Conservation (phyloP, 208 protist species). For the Trypanosomatidae sp. region DNA sequence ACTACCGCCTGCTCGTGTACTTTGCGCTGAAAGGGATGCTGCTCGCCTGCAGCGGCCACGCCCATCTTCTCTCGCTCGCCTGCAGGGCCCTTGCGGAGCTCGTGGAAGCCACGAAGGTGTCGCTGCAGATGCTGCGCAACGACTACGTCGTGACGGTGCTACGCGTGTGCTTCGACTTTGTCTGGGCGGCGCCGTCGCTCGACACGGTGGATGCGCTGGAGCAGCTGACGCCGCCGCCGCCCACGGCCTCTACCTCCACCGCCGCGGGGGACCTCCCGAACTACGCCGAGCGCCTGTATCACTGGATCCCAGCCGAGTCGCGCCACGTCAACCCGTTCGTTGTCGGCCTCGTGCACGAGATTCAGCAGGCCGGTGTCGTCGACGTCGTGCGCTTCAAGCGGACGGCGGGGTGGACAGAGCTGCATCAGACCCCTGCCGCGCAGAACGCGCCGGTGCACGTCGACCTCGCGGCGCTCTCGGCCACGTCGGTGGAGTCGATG, state of each 20-base stretch:
- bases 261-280: background rate
- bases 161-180: slow-evolving; percentile 54
- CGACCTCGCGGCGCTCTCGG: slow-evolving; percentile 10
- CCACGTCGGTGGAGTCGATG: slow-evolving; percentile 24
- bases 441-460: slow-evolving; percentile 18
- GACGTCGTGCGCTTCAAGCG: slow-evolving; percentile 63
- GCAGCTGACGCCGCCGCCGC: background rate
- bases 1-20: slow-evolving; percentile 75
- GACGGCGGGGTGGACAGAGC: slow-evolving; percentile 63
- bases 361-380: slow-evolving; percentile 49
- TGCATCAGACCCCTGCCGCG: slow-evolving; percentile 52
- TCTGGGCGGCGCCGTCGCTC: slow-evolving; percentile 26
- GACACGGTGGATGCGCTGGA: slow-evolving; percentile 18
- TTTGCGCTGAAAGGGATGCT: slow-evolving; percentile 69
- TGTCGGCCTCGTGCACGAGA: slow-evolving; percentile 51
- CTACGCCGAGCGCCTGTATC: slow-evolving; percentile 19
- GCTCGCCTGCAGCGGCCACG: slow-evolving; percentile 41
- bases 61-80: slow-evolving; percentile 46
- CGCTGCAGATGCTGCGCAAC: slow-evolving; percentile 37
- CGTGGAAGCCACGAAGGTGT: slow-evolving; percentile 21
- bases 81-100: slow-evolving; percentile 46
- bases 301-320: slow-evolving; percentile 22
- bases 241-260: background rate
- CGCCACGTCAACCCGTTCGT: slow-evolving; percentile 32
- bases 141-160: slow-evolving; percentile 51